Evolutionary conservation across 1,139 yeast species (phyloP).

Genomic region (Trichomonascaceae sp.): DNA sequence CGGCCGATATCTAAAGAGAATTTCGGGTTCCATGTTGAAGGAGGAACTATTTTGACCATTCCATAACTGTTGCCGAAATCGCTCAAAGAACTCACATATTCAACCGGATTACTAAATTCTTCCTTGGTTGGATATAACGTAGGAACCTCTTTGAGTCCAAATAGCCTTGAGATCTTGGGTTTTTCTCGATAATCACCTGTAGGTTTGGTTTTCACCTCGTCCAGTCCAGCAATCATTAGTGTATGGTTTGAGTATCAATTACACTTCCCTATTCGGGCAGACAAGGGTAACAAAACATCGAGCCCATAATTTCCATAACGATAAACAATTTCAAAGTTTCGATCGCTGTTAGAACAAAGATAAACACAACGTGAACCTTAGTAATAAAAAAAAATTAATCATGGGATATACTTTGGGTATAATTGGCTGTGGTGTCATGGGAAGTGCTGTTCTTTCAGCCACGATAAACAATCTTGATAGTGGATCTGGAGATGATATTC

Average conservation of each 20-base stretch:
- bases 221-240: conserved; percentile 12
- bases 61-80: conserved; percentile 52
- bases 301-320: not conserved
- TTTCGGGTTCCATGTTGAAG: conserved; percentile 37
- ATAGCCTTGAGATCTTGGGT: conserved; percentile 21
- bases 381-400: not conserved
- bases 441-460: conserved; percentile 89
- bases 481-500: conserved; percentile 44
- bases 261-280: not conserved
- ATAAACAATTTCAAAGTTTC: not conserved
- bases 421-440: conserved; percentile 94
- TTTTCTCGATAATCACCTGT: conserved; percentile 14
- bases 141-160: conserved; percentile 40
- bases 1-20: conserved; percentile 45
- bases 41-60: conserved; percentile 67
- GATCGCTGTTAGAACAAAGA: not conserved
- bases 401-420: conserved; percentile 61
- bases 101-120: conserved; percentile 44
- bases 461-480: conserved; percentile 39
- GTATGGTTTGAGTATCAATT: not conserved
- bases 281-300: not conserved
- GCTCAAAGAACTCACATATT: conserved; percentile 41
- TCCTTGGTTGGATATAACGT: conserved; percentile 41
- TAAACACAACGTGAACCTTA: not conserved
- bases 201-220: conserved; percentile 18